Percentiles rank a stretch among this genome's conserved stretches.
These are phyloP conservation scores for Aspergillus quadricinctus DNA, from an alignment of 2,329 filamentous ascomycete genomes.

Conservation along the genomic window DNA sequence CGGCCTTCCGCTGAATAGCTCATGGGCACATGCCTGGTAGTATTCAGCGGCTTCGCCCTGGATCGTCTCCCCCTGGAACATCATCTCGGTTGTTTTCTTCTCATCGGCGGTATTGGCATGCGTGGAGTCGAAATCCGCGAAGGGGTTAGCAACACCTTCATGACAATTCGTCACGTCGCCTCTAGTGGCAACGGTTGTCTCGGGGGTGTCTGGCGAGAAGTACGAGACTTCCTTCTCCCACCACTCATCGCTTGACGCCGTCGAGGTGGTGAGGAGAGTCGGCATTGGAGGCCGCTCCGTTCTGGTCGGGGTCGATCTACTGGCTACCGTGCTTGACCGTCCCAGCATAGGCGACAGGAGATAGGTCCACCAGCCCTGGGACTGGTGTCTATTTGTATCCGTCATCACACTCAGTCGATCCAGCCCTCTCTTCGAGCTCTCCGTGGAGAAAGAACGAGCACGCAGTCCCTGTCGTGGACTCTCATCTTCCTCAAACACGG, in stretches of 20 bases:
- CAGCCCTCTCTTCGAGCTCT: constrained; percentile 27
- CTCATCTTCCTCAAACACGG: constrained; percentile 35
- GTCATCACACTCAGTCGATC: constrained; percentile 33
- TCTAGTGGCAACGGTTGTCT: constrained; percentile 14
- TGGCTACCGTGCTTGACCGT: constrained; percentile 31
- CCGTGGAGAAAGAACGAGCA: constrained; percentile 24
- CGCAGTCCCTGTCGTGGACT: constrained; percentile 5
- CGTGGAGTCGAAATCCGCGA: constrained; percentile 11
- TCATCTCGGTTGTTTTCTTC: constrained; percentile 12
- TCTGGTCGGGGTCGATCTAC: constrained; percentile 24
- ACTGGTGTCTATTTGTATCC: constrained; percentile 35
- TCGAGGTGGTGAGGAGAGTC: constrained; percentile 14
- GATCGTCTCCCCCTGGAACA: constrained; percentile 22
- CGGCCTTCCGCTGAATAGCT: constrained; percentile 36
- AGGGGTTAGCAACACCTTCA: constrained; percentile 11
- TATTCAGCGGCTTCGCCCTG: constrained; percentile 39
- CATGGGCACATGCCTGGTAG: constrained; percentile 43
- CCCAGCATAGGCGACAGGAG: constrained; percentile 43
- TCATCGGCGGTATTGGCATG: constrained; percentile 3
- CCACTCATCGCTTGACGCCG: constrained; percentile 22
- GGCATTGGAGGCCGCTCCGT: constrained; percentile 24
- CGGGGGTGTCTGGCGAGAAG: constrained; percentile 29
- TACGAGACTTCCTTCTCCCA: constrained; percentile 27
- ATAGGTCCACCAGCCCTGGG: constrained; percentile 49
- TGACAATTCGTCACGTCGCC: constrained; percentile 17